Evolutionary conservation across 495 filamentous ascomycete species (phyloP), one percentile per base, ranked within the genome.

Genomic region (Parachaetomium inaequale): DNA sequence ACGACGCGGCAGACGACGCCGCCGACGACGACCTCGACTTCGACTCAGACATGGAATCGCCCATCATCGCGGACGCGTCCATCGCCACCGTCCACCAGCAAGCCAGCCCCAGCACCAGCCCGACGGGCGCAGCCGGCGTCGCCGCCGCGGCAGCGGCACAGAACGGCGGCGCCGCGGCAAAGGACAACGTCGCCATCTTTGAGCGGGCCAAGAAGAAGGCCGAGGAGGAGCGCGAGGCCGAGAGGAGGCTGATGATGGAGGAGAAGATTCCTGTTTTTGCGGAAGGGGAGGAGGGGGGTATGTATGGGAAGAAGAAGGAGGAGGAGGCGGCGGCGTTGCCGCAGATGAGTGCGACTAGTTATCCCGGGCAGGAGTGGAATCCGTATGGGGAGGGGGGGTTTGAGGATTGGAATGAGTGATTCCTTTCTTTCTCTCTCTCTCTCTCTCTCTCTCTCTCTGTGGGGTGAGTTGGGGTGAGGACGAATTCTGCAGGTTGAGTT

Each of bases 301-400:
- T 74, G 10, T 55, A 65, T 0, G 65, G 67, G 0, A 68, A 65
- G 1, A 67, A 73, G 57, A 66, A 67, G 55, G 66, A 77, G 45
- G 75, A 74, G 29, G 79, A 82, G 40, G 81, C 85, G 19, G 80
- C 79, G 3, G 26, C 4, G 26, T 74, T 77, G 28, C 85, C 88
- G 25, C 70, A 81, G 34, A 93, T 93, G 90, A 88, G 80, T 45
- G 86, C 88, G 8, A 92, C 90, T 12, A 84, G 86, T 29, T 93
- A 91, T 69, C 90, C 90, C 3, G 90, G 89, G 1, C 88, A 92
- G 77, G 89, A 91, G 74, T 93, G 90, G 90, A 85, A 84, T 70
- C 89, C 89, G 17, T 83, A 81, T 62, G 78, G 61, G 15, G 65
- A 66, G 51, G 67, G 64, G 11, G 71, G 55, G 46, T 68, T 47